phyloP scores from a whole-genome alignment of 164 flowering plant genomes.

The Santalum album region DNA sequence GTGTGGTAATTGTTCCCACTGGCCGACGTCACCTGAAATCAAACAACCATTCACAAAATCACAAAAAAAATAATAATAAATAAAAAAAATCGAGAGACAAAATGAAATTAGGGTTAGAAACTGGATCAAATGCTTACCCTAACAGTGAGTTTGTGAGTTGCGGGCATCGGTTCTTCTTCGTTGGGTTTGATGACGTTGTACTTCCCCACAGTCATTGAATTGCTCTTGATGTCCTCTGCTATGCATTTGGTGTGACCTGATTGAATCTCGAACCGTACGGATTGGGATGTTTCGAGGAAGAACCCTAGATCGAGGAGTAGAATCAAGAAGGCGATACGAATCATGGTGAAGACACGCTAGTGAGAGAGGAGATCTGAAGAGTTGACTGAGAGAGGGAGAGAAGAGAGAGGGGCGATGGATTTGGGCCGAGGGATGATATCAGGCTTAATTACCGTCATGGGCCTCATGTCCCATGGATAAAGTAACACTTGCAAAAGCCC shows the following conservation, averaged over 20 bases:
- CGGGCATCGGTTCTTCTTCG: slow-evolving; percentile 49
- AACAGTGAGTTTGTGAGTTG: slow-evolving; percentile 35
- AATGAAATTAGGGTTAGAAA: neutral
- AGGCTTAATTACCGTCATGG: no score
- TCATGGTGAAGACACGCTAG: no score
- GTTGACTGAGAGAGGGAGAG: no score
- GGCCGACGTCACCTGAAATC: slow-evolving; percentile 55
- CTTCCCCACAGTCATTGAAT: slow-evolving; percentile 59
- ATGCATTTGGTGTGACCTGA: slow-evolving; percentile 67
- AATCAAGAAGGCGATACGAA: neutral
- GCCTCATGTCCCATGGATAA: no score
- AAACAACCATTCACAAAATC: slow-evolving; percentile 1
- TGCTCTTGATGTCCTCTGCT: slow-evolving; percentile 59
- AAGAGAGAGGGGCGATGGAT: no score
- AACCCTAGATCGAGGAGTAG: neutral
- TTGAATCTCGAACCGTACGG: slow-evolving; percentile 55
- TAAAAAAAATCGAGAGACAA: neutral
- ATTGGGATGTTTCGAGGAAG: slow-evolving; percentile 14
- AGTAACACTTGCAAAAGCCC: no score
- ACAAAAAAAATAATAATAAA: neutral
- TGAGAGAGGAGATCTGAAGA: no score
- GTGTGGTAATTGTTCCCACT: slow-evolving; percentile 47
- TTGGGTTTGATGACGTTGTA: slow-evolving; percentile 40
- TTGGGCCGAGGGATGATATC: no score
- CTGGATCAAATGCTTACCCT: slow-evolving; percentile 15